Conservation (phyloP, 2,329 filamentous ascomycete genomes). For the Scedosporium apiospermum region DNA sequence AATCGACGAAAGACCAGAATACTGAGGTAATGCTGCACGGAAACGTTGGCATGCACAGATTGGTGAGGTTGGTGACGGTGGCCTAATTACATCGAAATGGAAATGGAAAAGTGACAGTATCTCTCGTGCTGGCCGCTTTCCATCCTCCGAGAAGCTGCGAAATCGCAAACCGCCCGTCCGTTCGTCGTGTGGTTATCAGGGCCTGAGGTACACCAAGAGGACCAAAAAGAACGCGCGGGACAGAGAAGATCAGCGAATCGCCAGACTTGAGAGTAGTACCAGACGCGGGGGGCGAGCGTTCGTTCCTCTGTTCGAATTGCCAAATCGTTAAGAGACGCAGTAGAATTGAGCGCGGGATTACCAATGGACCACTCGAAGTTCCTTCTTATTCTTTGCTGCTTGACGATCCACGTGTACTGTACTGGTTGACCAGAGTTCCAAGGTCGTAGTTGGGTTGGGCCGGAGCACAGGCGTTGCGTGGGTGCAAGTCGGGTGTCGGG, state of each 20-base stretch:
- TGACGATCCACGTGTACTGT: slow-evolving; percentile 6
- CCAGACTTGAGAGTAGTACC: not conserved
- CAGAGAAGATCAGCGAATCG: not conserved
- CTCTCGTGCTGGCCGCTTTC: not conserved
- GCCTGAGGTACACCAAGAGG: not conserved
- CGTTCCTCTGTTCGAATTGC: slow-evolving; percentile 3
- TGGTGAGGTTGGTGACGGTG: not conserved
- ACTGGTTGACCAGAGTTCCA: not conserved
- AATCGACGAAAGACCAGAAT: not conserved
- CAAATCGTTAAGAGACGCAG: slow-evolving; percentile 1
- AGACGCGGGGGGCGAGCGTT: not conserved
- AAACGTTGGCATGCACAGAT: slow-evolving; percentile 1
- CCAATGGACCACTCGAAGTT: not conserved
- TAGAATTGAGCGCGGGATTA: not conserved
- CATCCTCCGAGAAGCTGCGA: not conserved
- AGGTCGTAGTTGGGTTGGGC: slow-evolving; percentile 1
- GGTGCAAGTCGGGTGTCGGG: not conserved
- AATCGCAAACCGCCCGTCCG: not conserved
- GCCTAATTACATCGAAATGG: not conserved
- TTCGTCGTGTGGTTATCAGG: not conserved
- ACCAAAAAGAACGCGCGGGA: not conserved
- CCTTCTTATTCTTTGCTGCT: not conserved
- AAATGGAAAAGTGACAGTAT: not conserved
- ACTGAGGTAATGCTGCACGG: not conserved
- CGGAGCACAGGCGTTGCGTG: not conserved